Evolutionary conservation across 306 rosid genomes (phyloP), one percentile per base, ranked within the genome.

Genomic region (Pyrus communis): DNA sequence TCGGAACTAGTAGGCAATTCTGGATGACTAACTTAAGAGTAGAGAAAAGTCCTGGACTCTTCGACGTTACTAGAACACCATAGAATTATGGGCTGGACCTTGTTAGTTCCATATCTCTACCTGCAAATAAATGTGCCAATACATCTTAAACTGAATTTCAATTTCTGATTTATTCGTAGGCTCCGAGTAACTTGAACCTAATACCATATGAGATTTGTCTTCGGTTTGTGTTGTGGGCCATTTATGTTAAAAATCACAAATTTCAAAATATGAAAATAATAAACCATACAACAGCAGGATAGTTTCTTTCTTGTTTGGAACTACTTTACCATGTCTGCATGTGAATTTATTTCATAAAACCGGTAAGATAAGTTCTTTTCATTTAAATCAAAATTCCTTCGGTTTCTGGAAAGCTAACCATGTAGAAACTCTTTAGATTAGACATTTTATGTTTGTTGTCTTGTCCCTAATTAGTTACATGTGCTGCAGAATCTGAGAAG

Each of bases 401-500:
- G 22, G n/a, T 3, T 3, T 54, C 33, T 52, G 33, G 21, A 21
- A 71, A 55, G 51, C 11, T 21, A 10, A 33, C 30, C n/a, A 23
- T 42, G 3, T 58, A 2, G 7, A 73, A 52, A n/a, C 28, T 27
- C 13, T 33, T 69, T 21, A 4, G 66, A 35, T 46, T 17, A 59
- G 25, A 35, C 31, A 31, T 28, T 57, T 67, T 45, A 60, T 46
- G 70, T 28, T 72, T 66, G n/a, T 38, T 38, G 42, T 38, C 42
- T 38, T 71, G 62, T 61, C 11, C 64, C 74, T 75, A 22, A 67
- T 51, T 84, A 11, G n/a, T 69, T 72, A 38, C 61, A 60, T 71
- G 77, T 75, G 76, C 45, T 77, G 60, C 86, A 91, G 97, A 89
- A 75, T 79, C 85, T 15, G 97, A 92, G 84, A 88, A 88, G 88